Evolutionary conservation across 345 rosid species (phyloP).

Genomic region (Acer yangbiense): DNA sequence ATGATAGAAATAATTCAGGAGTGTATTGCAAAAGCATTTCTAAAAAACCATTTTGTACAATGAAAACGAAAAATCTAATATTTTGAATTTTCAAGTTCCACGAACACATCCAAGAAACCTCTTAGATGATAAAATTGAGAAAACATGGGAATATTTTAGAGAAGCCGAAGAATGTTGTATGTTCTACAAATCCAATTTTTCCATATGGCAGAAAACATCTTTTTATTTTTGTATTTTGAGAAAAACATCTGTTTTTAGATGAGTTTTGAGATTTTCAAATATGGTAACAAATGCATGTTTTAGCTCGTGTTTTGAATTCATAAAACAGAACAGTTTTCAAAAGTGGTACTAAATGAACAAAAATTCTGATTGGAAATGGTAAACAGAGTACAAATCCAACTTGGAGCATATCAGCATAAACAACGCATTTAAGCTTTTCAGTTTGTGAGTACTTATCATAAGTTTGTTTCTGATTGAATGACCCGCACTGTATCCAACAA

Average conservation of each 20-base stretch:
- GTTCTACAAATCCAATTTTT: not conserved
- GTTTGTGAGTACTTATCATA: not conserved
- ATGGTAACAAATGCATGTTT: not conserved
- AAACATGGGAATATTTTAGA: not conserved
- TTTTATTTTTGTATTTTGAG: not conserved
- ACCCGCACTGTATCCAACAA: too few species aligned
- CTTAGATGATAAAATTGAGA: not conserved
- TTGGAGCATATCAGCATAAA: not conserved
- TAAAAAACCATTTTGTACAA: not conserved
- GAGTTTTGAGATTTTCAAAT: not conserved
- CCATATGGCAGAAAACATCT: not conserved
- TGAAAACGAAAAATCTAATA: too few species aligned
- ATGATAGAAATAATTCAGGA: not conserved
- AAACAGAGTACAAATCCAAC: not conserved
- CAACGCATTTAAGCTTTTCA: not conserved
- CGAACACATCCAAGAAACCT: not conserved
- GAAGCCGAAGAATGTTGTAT: not conserved
- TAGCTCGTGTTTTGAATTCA: not conserved
- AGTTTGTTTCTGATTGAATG: not conserved
- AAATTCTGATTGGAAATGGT: not conserved
- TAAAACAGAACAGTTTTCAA: not conserved
- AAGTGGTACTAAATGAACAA: not conserved
- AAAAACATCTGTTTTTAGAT: not conserved
- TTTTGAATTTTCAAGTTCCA: not conserved
- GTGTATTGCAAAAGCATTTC: not conserved